Evolutionary conservation across 352 stramenopile genomes (phyloP), one percentile per base, ranked within the genome.

Genomic region (Phytophthora parvispora): DNA sequence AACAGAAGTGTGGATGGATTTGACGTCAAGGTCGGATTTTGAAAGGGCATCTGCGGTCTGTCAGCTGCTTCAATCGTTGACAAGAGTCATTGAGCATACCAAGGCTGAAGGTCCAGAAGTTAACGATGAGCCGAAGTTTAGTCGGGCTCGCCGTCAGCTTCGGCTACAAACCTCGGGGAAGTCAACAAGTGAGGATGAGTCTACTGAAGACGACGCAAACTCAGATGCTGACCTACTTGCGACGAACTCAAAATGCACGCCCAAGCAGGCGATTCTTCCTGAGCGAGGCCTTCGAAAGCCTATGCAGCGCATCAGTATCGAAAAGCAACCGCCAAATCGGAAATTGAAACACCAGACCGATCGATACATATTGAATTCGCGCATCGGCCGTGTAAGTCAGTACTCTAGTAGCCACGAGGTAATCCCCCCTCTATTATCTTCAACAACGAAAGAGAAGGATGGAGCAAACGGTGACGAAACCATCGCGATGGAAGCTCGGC

Each of bases 1-100:
- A 29, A 93, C 86, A 12, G 86, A 93, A 77, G 82, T 93, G 4
- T 93, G 86, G 86, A 91, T 93, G 83, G 86, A 93, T 76, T 68
- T 93, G 28, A 93, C 86, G 3, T 92, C 83, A 6, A 84, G 86
- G 34, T 86, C 80, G 1, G 86, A 93, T 57, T 92, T 87, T 42
- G 83, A 91, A 25, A 89, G 85, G 38, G 83, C 84, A 7, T 60
- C 81, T 4, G 74, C 64, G 6, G 74, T 86, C 13, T 91, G 82
- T 45, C 28, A 75, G 34, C 45, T 91, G 6, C 38, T 94, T 24
- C 68, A 69, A 42, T 85, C 81, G 2, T 59, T 93, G 22, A 67
- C 67, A 5, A 64, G 67, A 16, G 63, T 89, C 13, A 74, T 91
- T 56, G 52, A 77, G 28, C 52, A 71, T 38, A 56, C 58, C 15